Conservation (phyloP, 2,329 filamentous ascomycete genomes). For the Mycosphaerella sp. region DNA sequence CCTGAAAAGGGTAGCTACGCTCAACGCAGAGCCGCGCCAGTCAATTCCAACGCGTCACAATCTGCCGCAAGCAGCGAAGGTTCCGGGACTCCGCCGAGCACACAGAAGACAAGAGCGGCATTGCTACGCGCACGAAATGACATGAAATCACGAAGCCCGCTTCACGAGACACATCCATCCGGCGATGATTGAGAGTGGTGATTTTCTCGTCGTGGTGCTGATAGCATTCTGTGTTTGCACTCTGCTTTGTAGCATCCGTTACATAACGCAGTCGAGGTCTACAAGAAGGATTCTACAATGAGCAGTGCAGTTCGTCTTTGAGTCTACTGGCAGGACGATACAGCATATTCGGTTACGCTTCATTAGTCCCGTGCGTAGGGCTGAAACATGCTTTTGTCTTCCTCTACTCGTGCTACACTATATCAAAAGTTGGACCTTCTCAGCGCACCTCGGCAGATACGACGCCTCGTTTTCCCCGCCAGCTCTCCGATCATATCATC, state of each 20-base stretch:
- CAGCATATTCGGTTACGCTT: no score
- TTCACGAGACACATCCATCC: constrained; percentile 11
- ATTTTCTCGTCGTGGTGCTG: not conserved
- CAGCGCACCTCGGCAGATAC: no score
- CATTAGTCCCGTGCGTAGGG: no score
- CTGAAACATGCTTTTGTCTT: no score
- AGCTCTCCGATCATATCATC: not conserved
- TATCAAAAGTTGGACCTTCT: no score
- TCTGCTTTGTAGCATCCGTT: no score
- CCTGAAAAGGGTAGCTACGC: constrained; percentile 17
- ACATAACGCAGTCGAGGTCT: not conserved
- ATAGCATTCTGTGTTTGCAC: no score
- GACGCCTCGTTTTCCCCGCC: not conserved
- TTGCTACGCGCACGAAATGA: constrained; percentile 19
- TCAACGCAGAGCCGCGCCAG: constrained; percentile 12
- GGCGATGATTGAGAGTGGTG: not conserved
- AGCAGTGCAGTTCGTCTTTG: not conserved
- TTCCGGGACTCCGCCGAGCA: constrained; percentile 16
- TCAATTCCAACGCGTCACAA: constrained; percentile 10
- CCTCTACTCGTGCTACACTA: not conserved
- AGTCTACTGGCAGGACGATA: not conserved
- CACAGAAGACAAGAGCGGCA: constrained; percentile 13
- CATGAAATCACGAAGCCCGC: constrained; percentile 19
- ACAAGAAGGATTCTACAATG: not conserved
- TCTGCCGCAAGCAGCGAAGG: constrained; percentile 1